Base-by-base conservation (phyloP, 2,329 filamentous ascomycete species). In the Stagonosporopsis vannaccii region DNA sequence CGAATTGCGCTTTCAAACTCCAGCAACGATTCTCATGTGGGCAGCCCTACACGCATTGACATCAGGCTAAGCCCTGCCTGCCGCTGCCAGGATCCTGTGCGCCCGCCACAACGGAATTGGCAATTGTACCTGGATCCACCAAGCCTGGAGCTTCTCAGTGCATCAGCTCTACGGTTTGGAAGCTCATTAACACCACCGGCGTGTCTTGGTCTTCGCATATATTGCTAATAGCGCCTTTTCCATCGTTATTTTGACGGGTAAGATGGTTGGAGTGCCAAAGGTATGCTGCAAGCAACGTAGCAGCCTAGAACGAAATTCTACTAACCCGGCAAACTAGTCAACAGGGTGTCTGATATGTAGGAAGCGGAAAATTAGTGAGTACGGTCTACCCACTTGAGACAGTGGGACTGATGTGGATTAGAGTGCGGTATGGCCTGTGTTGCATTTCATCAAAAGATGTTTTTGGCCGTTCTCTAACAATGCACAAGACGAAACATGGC, bases 211-310 rank as follows among this genome's bases (percentile, higher is more conserved):
- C n/a, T 4, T 26, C 19, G 7, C 6, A 15, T 15, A 4, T 8
- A 11, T n/a, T 13, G 1, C 43, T 25, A 17, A 12, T 39, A 23
- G 2, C 15, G 12, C 8, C 3, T 9, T 19, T 15, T 12, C 39
- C 17, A 1, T 48, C n/a, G n/a, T 23, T 13, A 15, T 9, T 39
- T 23, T 45, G 26, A 33, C 12, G 17, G n/a, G 22, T 32, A 55
- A 42, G 40, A 73, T 74, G 71, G 71, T 73, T 22, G 71, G 71
- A 43, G 71, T 74, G 42, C 71, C 71, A 5, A 74, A 74, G 56
- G 72, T 52, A 39, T 5, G 44, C 32, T n/a, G n/a, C 5, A 46
- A 17, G 22, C 3, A 37, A 36, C 7, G 6, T 13, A 26, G 8
- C 23, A 13, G 35, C 13, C 23, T 15, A 11, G 32, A 13, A 20